Percentiles rank a stretch among this genome's conserved stretches.
Evolutionary conservation across 805 yeast genomes (phyloP).

Genomic region (Maudiozyma pseudohumilis): DNA sequence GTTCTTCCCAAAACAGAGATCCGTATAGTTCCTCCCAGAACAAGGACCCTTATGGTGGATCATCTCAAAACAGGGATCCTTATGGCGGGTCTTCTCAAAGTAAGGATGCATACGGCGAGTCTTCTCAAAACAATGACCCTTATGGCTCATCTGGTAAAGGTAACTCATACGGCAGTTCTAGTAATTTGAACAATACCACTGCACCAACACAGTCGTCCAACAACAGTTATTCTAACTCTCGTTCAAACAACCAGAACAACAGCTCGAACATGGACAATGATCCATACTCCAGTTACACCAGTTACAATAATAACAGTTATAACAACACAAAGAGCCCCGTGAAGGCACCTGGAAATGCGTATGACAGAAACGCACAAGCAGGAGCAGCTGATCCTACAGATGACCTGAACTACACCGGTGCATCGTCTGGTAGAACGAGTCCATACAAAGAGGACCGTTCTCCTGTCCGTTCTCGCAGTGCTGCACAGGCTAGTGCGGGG

Average conservation of each 20-base stretch:
- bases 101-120: neutral
- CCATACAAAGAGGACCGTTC: slow-evolving; percentile 2
- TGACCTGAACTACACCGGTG: neutral
- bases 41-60: neutral
- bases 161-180: neutral
- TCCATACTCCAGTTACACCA: neutral
- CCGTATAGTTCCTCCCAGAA: neutral
- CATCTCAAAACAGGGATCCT: neutral
- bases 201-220: neutral
- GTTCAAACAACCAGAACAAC: neutral
- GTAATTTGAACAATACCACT: no score
- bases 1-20: neutral
- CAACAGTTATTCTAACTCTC: neutral
- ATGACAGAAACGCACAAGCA: neutral
- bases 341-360: neutral
- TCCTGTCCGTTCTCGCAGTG: slow-evolving; percentile 1
- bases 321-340: neutral
- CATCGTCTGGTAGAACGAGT: neutral
- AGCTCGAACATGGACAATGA: neutral
- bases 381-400: neutral
- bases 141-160: neutral
- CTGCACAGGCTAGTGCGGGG: neutral
- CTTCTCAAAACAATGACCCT: neutral
- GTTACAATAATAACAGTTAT: neutral
- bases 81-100: neutral